Evolutionary conservation across 1,284 basidiomycete species (phyloP).

Genomic region (Trametes versicolor): DNA sequence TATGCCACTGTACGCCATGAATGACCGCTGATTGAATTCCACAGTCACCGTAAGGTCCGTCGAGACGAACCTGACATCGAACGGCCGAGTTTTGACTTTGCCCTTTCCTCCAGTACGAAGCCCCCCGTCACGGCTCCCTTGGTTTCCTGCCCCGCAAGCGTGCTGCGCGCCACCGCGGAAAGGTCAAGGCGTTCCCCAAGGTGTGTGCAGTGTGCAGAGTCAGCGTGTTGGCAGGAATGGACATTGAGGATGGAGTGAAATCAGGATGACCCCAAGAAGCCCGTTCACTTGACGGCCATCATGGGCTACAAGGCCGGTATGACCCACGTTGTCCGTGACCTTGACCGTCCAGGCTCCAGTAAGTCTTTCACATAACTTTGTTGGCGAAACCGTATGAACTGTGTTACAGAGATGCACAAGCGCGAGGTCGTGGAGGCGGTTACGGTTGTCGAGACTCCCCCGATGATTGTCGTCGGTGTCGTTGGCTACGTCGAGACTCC

Average conservation of each 20-base stretch:
- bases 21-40: background rate
- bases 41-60: conserved; percentile 55
- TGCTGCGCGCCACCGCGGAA: conserved; percentile 94
- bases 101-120: conserved; percentile 80
- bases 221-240: background rate
- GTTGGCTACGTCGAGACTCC: conserved; percentile 99
- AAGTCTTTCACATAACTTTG: conserved; percentile 46
- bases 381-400: conserved; percentile 12
- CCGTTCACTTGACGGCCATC: conserved; percentile 97
- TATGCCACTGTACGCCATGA: conserved; percentile 9
- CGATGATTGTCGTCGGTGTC: conserved; percentile 97
- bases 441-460: conserved; percentile 96
- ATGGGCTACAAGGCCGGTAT: conserved; percentile 99
- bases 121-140: conserved; percentile 93
- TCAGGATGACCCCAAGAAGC: conserved; percentile 99
- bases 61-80: conserved; percentile 16
- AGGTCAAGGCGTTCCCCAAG: conserved; percentile 99
- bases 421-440: conserved; percentile 99
- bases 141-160: conserved; percentile 96
- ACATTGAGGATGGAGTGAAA: conserved; percentile 6
- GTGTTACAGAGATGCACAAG: conserved; percentile 93
- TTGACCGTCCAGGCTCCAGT: conserved; percentile 99
- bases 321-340: conserved; percentile 99
- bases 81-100: conserved; percentile 30
- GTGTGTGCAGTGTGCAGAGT: conserved; percentile 51